A percentile compares a stretch with the other conserved stretches of the same genome.
phyloP scores from a whole-genome alignment of 129 eudicot genomes.

The sunflower (Helianthus annuus) region HanXRQr2.0-SUNRISE NC_035437.2:169610846-169611345 shows the following conservation, averaged over 20 bases:
- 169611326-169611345: not conserved
- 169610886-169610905: conserved; percentile 47
- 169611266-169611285: not conserved
- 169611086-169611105: conserved; percentile 27
- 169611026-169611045: conserved; percentile 47
- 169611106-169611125: conserved; percentile 44
- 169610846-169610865: conserved; percentile 34
- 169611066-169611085: conserved; percentile 27
- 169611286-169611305: not conserved
- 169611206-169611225: too few relatives aligned
- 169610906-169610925: conserved; percentile 49
- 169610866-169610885: conserved; percentile 52
- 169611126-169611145: conserved; percentile 36
- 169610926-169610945: conserved; percentile 90
- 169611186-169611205: not conserved
- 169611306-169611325: not conserved
- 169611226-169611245: too few relatives aligned
- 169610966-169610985: conserved; percentile 28
- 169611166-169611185: not conserved
- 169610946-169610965: conserved; percentile 28
- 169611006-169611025: conserved; percentile 13
- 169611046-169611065: conserved; percentile 65
- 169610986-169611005: conserved; percentile 20
- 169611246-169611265: not conserved
- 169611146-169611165: not conserved